Base-by-base conservation (phyloP, 257 asterid species). In the Solanum etuberosum region DNA sequence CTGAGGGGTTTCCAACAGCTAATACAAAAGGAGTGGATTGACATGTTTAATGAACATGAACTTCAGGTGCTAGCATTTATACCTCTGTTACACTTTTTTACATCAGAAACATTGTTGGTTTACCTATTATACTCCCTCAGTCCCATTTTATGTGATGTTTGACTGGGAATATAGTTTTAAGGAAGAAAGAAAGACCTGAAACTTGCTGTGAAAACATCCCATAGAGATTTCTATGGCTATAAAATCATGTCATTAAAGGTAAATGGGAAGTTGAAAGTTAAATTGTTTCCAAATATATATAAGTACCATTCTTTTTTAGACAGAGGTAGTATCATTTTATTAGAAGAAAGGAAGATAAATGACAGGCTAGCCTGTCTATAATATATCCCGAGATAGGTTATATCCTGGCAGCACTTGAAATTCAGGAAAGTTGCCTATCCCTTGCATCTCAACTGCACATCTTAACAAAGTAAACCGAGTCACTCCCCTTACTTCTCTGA, bases 41-140 rank as follows among this genome's bases (percentile, higher is more conserved):
- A 93, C 93, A 96, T 97, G 97, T 97, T 97, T 89, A 97, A 97
- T 86, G 99, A 96, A 88, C 99, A 97, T 88, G 99, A 97, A 92
- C 95, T 97, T 90, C 99, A 95, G 99, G 99, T 97, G 91, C 65
- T 80, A 59, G 81, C 37, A 40, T 83, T 87, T 51, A 67, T 84
- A 34, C 82, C 3, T 85, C 77, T 85, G 43, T 77, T 77, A 42
- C 37, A 77, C 37, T 42, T 25, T 72, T 35, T 72, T 51, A 77
- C 83, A 42, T 25, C 61, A 76, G 83, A 76, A 40, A 76, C 83
- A 40, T 12, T 76, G 59, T n/a, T 76, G 59, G 35, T 42, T n/a
- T 71, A 32, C 80, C 80, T 71, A 32, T 71, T 71, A 4, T 71
- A 9, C 46, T 72, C 4, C 29, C 46, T 20, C 46, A 20, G 29